phyloP scores from a whole-genome alignment of 2,329 filamentous ascomycete species.

The Coniosporium uncinatum region DNA sequence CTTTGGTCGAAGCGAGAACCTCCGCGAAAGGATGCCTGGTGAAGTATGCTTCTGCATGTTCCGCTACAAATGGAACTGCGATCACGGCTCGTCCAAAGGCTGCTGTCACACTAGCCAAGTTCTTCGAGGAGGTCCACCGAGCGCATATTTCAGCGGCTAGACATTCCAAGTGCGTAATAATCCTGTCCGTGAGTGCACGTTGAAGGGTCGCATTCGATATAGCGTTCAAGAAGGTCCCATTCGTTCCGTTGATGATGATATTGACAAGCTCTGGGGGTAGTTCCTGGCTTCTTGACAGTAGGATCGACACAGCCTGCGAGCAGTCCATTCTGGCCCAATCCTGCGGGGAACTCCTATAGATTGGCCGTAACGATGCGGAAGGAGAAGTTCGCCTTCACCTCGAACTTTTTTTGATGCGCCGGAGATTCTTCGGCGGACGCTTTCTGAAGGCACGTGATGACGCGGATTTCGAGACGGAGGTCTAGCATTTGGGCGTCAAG shows the following conservation, averaged over 20 bases:
- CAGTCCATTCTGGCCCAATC: background rate
- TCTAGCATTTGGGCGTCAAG: no score
- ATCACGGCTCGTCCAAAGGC: background rate
- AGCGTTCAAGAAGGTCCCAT: slow-evolving; percentile 64
- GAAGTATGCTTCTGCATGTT: background rate
- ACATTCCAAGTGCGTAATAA: slow-evolving; percentile 71
- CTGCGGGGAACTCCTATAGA: no score
- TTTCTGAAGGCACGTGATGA: no score
- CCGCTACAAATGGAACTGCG: background rate
- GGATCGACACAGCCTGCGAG: background rate
- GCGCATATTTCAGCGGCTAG: slow-evolving; percentile 80
- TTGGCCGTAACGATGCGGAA: no score
- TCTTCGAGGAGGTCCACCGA: slow-evolving; percentile 57
- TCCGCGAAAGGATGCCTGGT: background rate
- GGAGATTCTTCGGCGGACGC: no score
- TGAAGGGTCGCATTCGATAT: slow-evolving; percentile 65
- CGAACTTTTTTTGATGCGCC: no score
- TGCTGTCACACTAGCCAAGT: background rate
- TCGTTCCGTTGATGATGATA: slow-evolving; percentile 57
- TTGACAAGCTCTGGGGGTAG: slow-evolving; percentile 66
- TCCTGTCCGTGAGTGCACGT: slow-evolving; percentile 61
- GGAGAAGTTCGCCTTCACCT: no score
- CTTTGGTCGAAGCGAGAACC: background rate
- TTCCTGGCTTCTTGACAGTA: slow-evolving; percentile 24
- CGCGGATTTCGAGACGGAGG: no score